Conservation (phyloP, 139 green algal species). For the Chlorella vulgaris region DNA sequence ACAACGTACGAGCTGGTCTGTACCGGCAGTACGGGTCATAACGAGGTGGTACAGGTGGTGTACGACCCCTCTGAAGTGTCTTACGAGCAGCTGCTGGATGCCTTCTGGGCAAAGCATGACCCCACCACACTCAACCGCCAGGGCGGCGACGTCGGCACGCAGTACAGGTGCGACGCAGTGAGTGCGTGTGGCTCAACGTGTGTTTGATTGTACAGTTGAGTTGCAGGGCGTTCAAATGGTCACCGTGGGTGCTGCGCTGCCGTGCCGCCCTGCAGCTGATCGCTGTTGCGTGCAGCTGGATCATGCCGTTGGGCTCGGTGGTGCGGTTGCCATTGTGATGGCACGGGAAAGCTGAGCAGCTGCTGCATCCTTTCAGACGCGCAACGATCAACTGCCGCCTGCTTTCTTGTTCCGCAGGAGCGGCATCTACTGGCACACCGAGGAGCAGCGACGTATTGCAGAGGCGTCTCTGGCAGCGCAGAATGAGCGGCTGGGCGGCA, state of each 20-base stretch:
- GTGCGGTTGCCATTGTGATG: too few relatives aligned
- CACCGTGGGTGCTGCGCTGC: too few relatives aligned
- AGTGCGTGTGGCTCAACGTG: too few relatives aligned
- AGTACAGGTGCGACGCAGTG: slow-evolving; percentile 65
- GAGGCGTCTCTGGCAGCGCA: slow-evolving; percentile 8
- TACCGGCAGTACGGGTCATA: slow-evolving; percentile 67
- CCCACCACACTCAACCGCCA: slow-evolving; percentile 80
- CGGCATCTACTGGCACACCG: slow-evolving; percentile 74
- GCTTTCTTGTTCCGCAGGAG: slow-evolving; percentile 25
- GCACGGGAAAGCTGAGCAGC: too few relatives aligned
- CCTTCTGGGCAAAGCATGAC: slow-evolving; percentile 79
- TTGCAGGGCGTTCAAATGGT: too few relatives aligned
- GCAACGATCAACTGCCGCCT: background rate
- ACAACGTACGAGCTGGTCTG: slow-evolving; percentile 65
- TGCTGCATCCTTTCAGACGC: background rate
- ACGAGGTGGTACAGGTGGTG: slow-evolving; percentile 85
- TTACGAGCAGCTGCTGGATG: slow-evolving; percentile 74
- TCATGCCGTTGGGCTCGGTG: too few relatives aligned
- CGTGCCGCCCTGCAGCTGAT: too few relatives aligned
- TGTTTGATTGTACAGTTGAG: background rate
- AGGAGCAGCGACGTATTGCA: slow-evolving; percentile 53
- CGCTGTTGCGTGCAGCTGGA: too few relatives aligned
- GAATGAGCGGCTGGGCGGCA: slow-evolving; percentile 43
- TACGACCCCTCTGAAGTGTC: slow-evolving; percentile 63
- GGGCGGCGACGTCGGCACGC: slow-evolving; percentile 77